phyloP scores from a whole-genome alignment of 1,139 yeast genomes.

The Scheffersomyces illinoinensis region DNA sequence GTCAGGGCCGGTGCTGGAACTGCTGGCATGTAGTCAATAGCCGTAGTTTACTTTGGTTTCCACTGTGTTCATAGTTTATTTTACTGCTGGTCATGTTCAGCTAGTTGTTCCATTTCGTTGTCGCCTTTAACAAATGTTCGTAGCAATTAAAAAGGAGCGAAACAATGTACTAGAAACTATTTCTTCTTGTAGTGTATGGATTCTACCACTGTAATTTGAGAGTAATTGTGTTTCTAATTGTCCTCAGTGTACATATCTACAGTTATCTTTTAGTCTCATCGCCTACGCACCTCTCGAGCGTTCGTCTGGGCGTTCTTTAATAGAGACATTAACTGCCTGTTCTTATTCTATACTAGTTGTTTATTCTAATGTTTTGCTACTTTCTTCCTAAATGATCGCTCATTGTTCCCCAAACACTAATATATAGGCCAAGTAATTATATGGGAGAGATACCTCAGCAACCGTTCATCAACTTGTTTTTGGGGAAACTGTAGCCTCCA shows the following conservation, averaged over 20 bases:
- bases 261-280: too few species aligned
- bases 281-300: too few species aligned
- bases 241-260: too few species aligned
- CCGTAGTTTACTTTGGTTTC: neutral
- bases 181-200: too few species aligned
- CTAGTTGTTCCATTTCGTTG: neutral
- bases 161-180: too few species aligned
- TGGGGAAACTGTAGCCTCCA: slow-evolving; percentile 27
- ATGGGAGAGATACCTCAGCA: slow-evolving; percentile 2
- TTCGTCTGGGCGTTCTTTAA: too few species aligned
- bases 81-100: neutral
- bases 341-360: neutral
- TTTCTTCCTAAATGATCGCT: neutral
- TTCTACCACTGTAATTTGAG: too few species aligned
- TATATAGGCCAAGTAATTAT: neutral
- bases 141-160: too few species aligned
- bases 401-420: neutral
- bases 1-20: neutral
- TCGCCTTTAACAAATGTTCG: too few species aligned
- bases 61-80: too few species aligned
- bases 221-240: too few species aligned
- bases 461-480: slow-evolving; percentile 16
- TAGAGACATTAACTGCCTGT: neutral
- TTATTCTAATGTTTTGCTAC: neutral
- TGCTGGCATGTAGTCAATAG: neutral